Conservation (phyloP, 106 monocot genomes). For the Dendrobium chrysotoxum region DNA sequence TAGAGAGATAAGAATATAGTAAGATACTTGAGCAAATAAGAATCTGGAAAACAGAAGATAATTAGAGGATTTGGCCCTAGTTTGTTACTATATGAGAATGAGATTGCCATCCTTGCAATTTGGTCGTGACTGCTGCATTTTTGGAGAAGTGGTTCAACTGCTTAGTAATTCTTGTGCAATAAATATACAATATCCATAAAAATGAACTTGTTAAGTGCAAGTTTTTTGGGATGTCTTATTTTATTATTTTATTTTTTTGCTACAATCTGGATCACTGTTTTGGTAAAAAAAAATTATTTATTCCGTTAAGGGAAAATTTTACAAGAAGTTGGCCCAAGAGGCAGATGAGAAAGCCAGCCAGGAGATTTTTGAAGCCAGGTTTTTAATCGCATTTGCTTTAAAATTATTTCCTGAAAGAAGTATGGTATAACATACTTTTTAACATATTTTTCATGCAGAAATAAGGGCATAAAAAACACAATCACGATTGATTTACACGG, state of each 20-base stretch:
- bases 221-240: neutral
- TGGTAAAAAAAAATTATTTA: neutral
- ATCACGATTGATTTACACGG: constrained; percentile 94
- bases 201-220: neutral
- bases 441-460: constrained; percentile 44
- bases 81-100: neutral
- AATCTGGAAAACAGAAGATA: too few relatives aligned
- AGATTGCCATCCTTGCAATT: neutral
- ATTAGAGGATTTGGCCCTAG: too few relatives aligned
- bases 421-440: neutral
- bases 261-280: neutral
- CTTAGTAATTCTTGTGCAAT: too few relatives aligned
- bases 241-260: neutral
- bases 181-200: neutral
- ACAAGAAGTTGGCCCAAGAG: constrained; percentile 45
- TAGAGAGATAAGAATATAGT: too few relatives aligned
- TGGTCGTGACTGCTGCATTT: too few relatives aligned
- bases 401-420: neutral
- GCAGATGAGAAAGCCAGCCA: constrained; percentile 84
- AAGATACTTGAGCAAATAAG: too few relatives aligned
- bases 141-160: too few relatives aligned
- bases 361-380: constrained; percentile 86
- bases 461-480: constrained; percentile 59
- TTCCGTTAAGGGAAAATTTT: constrained; percentile 47
- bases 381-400: neutral